Evolutionary conservation across 1,284 basidiomycete genomes (phyloP), one percentile per base, ranked within the genome.

Genomic region (Cerioporus squamosus): DNA sequence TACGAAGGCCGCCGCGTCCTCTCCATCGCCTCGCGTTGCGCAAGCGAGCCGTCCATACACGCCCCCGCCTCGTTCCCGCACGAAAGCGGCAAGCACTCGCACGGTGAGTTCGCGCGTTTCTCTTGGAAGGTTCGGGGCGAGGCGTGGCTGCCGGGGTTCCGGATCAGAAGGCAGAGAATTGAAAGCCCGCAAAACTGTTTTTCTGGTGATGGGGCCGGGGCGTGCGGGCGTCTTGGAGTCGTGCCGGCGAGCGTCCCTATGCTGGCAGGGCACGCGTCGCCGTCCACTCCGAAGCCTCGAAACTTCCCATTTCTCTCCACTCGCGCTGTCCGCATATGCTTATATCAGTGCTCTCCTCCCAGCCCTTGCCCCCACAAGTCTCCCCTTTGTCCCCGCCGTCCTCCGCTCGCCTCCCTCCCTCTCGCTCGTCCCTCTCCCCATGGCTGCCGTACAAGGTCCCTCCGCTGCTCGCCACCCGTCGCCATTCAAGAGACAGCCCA

Each of bases 401-500:
- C 9, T 36, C 42, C 24, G 50, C 59, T 36, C 53, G 54, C 60
- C 48, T 66, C 57, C 53, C 45, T 44, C 52, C 26, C 5, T 48
- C 42, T 50, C 47, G 23, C 59, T 51, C 26, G 26, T 29, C 26
- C 26, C 26, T 9, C 26, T 29, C 55, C 26, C 52, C 60, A 75
- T 75, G 73, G 72, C 74, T 53, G 55, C 74, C 38, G 68, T 72
- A 39, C 63, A 67, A 17, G 71, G 69, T 57, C 68, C 72, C 44
- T 53, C 66, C 29, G 59, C 59, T 36, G 55, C 71, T 22, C 68
- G 72, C 55, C 73, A 74, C 50, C 68, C 71, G 14, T 71, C 73
- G 8, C 73, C 73, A 12, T 67, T 67, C 55, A 66, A 70, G 40
- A 66, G 66, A 48, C 65, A 59, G 43, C 51, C 53, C 45, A 68